A percentile compares a stretch with the other conserved stretches of the same genome.
phyloP scores from a whole-genome alignment of 495 filamentous ascomycete species.

The Hapsidospora chrysogenum region DNA sequence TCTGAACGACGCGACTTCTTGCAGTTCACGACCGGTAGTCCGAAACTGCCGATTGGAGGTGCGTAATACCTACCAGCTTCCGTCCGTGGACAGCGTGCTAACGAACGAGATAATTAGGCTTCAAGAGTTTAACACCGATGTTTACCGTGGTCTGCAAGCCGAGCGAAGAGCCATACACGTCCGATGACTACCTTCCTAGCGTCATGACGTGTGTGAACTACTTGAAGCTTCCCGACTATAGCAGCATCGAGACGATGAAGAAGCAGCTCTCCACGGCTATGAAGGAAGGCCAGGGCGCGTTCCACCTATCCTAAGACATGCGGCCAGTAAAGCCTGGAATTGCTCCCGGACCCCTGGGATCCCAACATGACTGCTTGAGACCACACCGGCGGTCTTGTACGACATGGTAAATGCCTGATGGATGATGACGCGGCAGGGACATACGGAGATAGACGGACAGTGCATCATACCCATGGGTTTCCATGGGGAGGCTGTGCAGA shows the following conservation, averaged over 20 bases:
- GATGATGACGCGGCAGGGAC: no score
- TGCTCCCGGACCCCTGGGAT: no score
- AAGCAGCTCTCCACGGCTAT: constrained; percentile 70
- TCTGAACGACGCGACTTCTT: constrained; percentile 82
- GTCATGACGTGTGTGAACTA: constrained; percentile 99
- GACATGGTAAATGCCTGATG: no score
- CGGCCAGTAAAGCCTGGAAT: no score
- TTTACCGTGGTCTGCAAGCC: constrained; percentile 99
- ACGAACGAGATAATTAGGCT: constrained; percentile 47
- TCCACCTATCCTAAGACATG: constrained; percentile 73
- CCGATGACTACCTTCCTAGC: constrained; percentile 92
- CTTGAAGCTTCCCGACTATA: constrained; percentile 95
- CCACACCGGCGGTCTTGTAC: no score
- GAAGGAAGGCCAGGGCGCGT: constrained; percentile 95
- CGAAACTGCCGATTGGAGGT: constrained; percentile 97
- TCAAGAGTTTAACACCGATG: constrained; percentile 91
- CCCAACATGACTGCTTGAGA: no score
- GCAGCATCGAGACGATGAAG: constrained; percentile 54
- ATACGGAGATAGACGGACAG: no score
- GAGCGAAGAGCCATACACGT: constrained; percentile 83
- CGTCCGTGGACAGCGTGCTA: constrained; percentile 1
- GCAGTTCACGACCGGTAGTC: constrained; percentile 96
- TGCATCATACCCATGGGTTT: no score
- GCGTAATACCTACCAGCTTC: constrained; percentile 17
- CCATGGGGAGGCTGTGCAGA: no score